phyloP scores from a whole-genome alignment of 768 basidiomycete species.

The Amanita pseudoporphyria region DNA sequence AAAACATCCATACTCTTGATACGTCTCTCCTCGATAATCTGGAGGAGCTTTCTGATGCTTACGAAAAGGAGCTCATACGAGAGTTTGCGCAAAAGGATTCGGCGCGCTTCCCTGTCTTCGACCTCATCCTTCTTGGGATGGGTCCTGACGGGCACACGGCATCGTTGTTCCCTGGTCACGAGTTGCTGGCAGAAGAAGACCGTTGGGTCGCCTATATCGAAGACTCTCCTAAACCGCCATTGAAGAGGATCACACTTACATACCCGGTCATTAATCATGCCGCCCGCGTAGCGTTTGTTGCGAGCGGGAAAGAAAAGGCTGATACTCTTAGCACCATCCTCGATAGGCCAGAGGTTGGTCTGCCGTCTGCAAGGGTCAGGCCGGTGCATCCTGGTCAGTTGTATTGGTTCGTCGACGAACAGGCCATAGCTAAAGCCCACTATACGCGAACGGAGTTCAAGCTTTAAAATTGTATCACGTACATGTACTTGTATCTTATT shows the following conservation, averaged over 20 bases:
- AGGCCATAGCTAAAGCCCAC: conserved; percentile 56
- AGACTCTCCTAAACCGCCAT: conserved; percentile 91
- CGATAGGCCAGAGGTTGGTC: conserved; percentile 67
- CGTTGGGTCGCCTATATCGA: conserved; percentile 93
- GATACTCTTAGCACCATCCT: conserved; percentile 65
- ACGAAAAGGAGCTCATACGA: conserved; percentile 76
- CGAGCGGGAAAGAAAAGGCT: conserved; percentile 72
- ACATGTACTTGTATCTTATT: neutral
- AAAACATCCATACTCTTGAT: conserved; percentile 84
- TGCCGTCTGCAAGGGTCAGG: conserved; percentile 78
- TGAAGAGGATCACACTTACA: conserved; percentile 86
- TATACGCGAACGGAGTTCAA: conserved; percentile 51
- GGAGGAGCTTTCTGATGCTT: conserved; percentile 73
- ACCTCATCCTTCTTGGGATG: conserved; percentile 93
- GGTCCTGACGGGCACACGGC: conserved; percentile 99
- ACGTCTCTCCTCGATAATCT: conserved; percentile 52
- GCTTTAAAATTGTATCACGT: conserved; percentile 25
- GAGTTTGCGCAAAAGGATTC: conserved; percentile 91
- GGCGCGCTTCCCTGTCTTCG: conserved; percentile 95
- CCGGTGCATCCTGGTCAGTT: conserved; percentile 75
- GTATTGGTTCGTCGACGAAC: conserved; percentile 93
- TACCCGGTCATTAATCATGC: conserved; percentile 88
- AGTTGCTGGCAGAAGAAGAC: conserved; percentile 73
- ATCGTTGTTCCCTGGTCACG: conserved; percentile 93
- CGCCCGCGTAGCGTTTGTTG: conserved; percentile 82